Percentiles rank a stretch among this genome's conserved stretches.
phyloP scores from a whole-genome alignment of 768 basidiomycete species.

The Trametes cinnabarina region DNA sequence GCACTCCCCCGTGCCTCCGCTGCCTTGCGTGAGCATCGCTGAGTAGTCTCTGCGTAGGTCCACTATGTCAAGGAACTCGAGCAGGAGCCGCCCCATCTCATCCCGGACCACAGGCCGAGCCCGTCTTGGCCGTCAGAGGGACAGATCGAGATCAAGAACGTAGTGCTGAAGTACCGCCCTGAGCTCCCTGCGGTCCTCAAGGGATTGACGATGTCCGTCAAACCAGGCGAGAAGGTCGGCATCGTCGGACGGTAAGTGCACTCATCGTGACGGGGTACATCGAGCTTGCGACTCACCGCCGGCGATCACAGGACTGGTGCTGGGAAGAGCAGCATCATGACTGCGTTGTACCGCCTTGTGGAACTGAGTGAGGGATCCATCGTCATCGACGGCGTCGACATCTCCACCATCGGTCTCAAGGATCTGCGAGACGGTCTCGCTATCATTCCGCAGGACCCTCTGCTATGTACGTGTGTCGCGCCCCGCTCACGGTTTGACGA shows the following conservation, averaged over 20 bases:
- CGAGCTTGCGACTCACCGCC: neutral
- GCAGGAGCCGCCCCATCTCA: constrained; percentile 73
- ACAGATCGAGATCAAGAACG: constrained; percentile 67
- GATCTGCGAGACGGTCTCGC: constrained; percentile 67
- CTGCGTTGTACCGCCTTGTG: constrained; percentile 80
- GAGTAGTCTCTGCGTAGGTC: constrained; percentile 29
- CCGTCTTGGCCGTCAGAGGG: constrained; percentile 75
- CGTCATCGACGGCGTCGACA: constrained; percentile 78
- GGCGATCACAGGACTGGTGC: constrained; percentile 62
- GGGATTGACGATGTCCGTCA: constrained; percentile 68
- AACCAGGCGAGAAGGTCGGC: constrained; percentile 85
- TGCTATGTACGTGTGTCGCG: constrained; percentile 44
- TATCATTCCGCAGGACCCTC: constrained; percentile 82
- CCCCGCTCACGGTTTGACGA: neutral
- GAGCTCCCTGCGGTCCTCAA: constrained; percentile 89
- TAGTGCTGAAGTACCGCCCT: constrained; percentile 80
- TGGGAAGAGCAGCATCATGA: constrained; percentile 89
- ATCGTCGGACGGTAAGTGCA: constrained; percentile 64
- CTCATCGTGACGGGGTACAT: constrained; percentile 3
- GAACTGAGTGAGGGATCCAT: constrained; percentile 78
- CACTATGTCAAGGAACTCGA: constrained; percentile 80
- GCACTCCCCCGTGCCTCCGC: neutral
- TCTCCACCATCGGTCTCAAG: constrained; percentile 73
- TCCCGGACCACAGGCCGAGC: constrained; percentile 58
- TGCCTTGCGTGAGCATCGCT: neutral